These are phyloP conservation scores for Geum urbanum DNA, from an alignment of 306 rosid species.

Conservation along the genomic window DNA sequence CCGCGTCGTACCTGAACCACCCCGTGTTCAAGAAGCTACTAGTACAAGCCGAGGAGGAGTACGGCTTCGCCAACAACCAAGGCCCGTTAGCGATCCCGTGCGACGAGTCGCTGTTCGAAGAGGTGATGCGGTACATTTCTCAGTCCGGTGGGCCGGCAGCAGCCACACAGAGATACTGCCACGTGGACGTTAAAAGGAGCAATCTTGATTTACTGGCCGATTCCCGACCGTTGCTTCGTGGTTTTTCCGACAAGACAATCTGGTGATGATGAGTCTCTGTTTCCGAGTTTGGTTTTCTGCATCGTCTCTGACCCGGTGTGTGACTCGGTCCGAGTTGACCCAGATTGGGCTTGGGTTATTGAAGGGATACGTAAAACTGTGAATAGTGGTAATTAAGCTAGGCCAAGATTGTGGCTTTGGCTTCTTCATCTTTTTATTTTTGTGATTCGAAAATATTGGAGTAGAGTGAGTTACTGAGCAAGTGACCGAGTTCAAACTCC, in stretches of 20 bases:
- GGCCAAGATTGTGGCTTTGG: neutral
- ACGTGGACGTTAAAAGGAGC: conserved; percentile 34
- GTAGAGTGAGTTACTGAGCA: conserved; percentile 1
- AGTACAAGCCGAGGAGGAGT: conserved; percentile 70
- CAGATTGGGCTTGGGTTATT: conserved; percentile 11
- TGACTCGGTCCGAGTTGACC: conserved; percentile 29
- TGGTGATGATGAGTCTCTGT: conserved; percentile 30
- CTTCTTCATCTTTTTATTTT: neutral
- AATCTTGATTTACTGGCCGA: conserved; percentile 70
- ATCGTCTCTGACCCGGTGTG: conserved; percentile 35
- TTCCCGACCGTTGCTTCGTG: conserved; percentile 71
- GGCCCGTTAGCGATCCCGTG: conserved; percentile 87
- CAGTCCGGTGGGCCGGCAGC: conserved; percentile 38
- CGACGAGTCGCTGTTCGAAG: conserved; percentile 68
- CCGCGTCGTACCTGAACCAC: conserved; percentile 79
- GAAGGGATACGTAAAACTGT: neutral
- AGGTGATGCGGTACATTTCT: conserved; percentile 53
- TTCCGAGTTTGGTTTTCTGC: neutral
- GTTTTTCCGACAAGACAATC: conserved; percentile 51
- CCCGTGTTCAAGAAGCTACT: conserved; percentile 81
- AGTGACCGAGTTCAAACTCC: conserved; percentile 27
- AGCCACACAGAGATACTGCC: conserved; percentile 51
- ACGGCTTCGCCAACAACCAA: conserved; percentile 57
- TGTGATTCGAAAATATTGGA: neutral
- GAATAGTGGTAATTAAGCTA: neutral